Evolutionary conservation across 805 yeast species (phyloP).

Genomic region (Clavispora vitiphila): DNA sequence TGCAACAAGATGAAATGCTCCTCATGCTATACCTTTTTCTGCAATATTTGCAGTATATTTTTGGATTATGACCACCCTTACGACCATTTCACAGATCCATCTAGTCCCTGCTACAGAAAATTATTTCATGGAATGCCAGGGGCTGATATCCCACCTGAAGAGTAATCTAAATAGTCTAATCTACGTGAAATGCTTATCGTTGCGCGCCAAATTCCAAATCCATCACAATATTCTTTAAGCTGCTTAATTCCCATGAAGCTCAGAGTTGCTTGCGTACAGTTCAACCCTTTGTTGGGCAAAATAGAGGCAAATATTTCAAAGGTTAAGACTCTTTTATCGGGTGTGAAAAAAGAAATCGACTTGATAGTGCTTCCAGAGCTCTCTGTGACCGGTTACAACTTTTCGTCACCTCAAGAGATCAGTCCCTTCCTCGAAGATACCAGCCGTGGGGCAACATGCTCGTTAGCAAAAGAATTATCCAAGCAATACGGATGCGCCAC

Average conservation of each 20-base stretch:
- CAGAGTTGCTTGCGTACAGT: slow-evolving; percentile 61
- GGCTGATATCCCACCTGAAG: neutral
- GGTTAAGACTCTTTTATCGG: slow-evolving; percentile 39
- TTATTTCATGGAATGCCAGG: slow-evolving; percentile 49
- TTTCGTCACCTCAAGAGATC: slow-evolving; percentile 40
- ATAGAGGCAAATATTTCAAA: slow-evolving; percentile 48
- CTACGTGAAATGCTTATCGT: no score
- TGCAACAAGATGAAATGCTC: slow-evolving; percentile 61
- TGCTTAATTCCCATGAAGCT: no score
- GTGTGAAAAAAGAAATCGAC: slow-evolving; percentile 41
- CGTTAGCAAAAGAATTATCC: slow-evolving; percentile 56
- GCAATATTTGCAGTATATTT: slow-evolving; percentile 49
- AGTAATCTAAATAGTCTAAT: neutral
- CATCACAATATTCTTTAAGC: no score
- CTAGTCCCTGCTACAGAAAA: slow-evolving; percentile 42
- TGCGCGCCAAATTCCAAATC: no score
- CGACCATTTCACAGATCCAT: slow-evolving; percentile 42
- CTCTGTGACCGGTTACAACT: slow-evolving; percentile 82
- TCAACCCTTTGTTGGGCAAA: slow-evolving; percentile 61
- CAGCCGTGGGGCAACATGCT: slow-evolving; percentile 42
- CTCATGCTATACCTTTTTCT: slow-evolving; percentile 44
- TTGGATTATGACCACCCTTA: slow-evolving; percentile 43
- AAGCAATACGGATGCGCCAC: slow-evolving; percentile 54
- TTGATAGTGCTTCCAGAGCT: slow-evolving; percentile 78
- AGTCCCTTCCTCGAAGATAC: slow-evolving; percentile 54